These are phyloP conservation scores for Hibiscus tridactylites DNA, from an alignment of 345 rosid species.

Conservation along the genomic window DNA sequence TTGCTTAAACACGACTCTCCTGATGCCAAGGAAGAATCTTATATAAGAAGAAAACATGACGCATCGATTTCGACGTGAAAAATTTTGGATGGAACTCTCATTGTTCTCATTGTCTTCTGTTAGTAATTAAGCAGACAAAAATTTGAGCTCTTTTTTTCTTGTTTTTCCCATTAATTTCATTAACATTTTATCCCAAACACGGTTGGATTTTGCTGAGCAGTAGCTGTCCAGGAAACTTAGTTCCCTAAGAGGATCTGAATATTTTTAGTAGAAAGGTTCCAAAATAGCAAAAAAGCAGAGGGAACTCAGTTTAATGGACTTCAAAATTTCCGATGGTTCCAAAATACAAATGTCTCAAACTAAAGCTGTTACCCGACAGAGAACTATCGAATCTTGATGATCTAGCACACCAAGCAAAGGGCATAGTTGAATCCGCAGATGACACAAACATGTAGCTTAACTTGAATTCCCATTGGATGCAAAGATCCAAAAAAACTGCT, in stretches of 20 bases:
- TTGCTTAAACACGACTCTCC: not conserved
- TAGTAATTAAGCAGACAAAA: not conserved
- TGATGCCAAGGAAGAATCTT: not conserved
- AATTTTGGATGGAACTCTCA: not conserved
- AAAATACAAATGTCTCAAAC: no score
- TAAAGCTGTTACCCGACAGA: no score
- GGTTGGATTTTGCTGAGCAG: not conserved
- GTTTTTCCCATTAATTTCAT: not conserved
- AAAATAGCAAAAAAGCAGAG: not conserved
- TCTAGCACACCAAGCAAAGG: no score
- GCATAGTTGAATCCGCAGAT: no score
- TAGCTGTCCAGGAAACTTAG: not conserved
- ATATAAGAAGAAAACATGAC: not conserved
- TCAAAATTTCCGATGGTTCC: no score
- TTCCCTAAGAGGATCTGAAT: not conserved
- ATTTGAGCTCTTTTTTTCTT: not conserved
- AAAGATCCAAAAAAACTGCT: no score
- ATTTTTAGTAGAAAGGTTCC: not conserved
- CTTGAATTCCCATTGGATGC: no score
- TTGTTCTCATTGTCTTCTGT: conserved; percentile 1
- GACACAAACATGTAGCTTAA: no score
- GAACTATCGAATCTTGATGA: no score
- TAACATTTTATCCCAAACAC: not conserved
- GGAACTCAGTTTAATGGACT: no score
- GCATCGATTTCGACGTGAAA: conserved; percentile 3